Conservation (phyloP, 2,329 filamentous ascomycete species). For the Ilyonectria robusta region DNA sequence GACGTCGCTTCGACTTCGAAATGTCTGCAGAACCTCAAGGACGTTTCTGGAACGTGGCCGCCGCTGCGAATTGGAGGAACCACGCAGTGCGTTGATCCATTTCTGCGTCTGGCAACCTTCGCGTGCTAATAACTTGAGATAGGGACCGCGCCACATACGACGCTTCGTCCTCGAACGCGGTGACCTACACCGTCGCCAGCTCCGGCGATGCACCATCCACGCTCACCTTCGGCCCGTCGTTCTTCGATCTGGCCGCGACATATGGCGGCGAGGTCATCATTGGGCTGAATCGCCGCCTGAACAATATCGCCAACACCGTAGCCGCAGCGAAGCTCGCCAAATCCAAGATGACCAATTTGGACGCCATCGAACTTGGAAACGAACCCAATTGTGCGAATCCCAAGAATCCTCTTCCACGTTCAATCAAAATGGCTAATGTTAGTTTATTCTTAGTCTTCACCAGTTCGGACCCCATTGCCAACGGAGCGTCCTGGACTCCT, state of each 20-base stretch:
- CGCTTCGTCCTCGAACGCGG: slow-evolving; percentile 58
- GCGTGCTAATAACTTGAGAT: background rate
- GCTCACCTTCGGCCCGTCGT: slow-evolving; percentile 67
- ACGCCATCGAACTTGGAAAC: slow-evolving; percentile 70
- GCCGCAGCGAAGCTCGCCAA: slow-evolving; percentile 63
- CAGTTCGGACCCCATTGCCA: slow-evolving; percentile 40
- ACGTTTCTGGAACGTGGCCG: slow-evolving; percentile 65
- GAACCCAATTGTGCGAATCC: slow-evolving; percentile 66
- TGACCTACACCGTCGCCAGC: slow-evolving; percentile 65
- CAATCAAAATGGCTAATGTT: background rate
- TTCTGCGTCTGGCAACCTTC: too few relatives aligned
- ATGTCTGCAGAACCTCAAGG: slow-evolving; percentile 66
- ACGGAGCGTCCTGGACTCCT: slow-evolving; percentile 49
- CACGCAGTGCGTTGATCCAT: slow-evolving; percentile 57
- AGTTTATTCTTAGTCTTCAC: slow-evolving; percentile 29
- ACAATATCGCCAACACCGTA: slow-evolving; percentile 68
- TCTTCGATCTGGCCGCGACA: slow-evolving; percentile 63
- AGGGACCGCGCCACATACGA: slow-evolving; percentile 67
- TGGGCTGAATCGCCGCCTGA: slow-evolving; percentile 67
- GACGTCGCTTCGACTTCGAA: slow-evolving; percentile 65
- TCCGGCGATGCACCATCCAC: slow-evolving; percentile 62
- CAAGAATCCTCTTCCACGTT: background rate
- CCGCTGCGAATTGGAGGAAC: slow-evolving; percentile 72
- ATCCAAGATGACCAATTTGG: slow-evolving; percentile 61
- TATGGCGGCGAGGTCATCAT: slow-evolving; percentile 66